Conservation (phyloP, 495 filamentous ascomycete genomes). For the Chlorociboria aeruginascens region DNA sequence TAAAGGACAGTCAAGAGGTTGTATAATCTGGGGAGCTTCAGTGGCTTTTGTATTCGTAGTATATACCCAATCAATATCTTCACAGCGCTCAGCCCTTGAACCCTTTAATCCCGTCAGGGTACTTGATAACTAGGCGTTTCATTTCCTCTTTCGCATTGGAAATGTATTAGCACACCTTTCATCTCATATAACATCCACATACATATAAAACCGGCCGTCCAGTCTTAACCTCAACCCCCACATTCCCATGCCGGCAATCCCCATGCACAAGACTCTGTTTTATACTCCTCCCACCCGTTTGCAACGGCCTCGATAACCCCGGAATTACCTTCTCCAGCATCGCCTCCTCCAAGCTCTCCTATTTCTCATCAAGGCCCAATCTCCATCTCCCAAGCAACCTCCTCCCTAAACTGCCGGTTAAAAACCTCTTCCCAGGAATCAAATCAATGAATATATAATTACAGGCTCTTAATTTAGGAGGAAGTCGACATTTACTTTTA, state of each 20-base stretch:
- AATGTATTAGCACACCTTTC: not conserved
- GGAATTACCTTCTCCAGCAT: constrained; percentile 18
- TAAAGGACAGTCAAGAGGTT: too few relatives aligned
- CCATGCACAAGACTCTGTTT: constrained; percentile 26
- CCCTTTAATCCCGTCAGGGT: not conserved
- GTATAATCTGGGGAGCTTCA: too few relatives aligned
- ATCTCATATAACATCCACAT: not conserved
- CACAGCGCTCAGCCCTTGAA: not conserved
- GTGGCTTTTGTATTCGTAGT: too few relatives aligned
- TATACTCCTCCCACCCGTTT: constrained; percentile 16
- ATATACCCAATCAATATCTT: too few relatives aligned
- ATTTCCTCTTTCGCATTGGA: not conserved
- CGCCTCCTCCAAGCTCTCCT: constrained; percentile 4
- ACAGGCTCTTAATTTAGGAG: too few relatives aligned
- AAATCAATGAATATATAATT: constrained; percentile 6
- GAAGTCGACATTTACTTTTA: too few relatives aligned
- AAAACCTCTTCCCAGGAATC: constrained; percentile 18
- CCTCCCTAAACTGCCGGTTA: constrained; percentile 4
- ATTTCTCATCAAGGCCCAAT: constrained; percentile 10
- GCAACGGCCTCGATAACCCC: constrained; percentile 18
- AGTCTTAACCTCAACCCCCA: constrained; percentile 22
- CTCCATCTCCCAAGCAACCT: constrained; percentile 13
- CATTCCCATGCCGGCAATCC: constrained; percentile 26
- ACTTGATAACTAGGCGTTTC: not conserved
- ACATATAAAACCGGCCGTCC: constrained; percentile 25